A percentile compares a stretch with the other conserved stretches of the same genome.
Conservation (phyloP, 768 basidiomycete species). For the Boletus sensibilis region DNA sequence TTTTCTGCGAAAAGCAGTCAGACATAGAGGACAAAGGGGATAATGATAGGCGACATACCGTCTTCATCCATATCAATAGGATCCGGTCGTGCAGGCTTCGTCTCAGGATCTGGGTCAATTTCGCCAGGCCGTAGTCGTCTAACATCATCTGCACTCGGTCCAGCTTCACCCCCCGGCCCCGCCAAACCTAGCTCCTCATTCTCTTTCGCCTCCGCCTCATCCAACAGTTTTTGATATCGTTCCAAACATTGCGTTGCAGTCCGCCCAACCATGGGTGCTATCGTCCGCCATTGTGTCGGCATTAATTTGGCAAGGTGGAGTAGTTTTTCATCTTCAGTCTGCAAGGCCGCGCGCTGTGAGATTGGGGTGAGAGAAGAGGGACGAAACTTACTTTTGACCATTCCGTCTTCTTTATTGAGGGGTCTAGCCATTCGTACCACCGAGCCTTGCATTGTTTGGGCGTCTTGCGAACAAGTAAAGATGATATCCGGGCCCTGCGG, state of each 20-base stretch:
- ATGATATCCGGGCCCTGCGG: conserved; percentile 92
- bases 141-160: conserved; percentile 91
- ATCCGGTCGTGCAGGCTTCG: conserved; percentile 96
- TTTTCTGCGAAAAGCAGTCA: conserved; percentile 60
- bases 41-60: conserved; percentile 47
- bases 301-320: conserved; percentile 97
- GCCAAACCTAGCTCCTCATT: conserved; percentile 90
- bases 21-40: neutral
- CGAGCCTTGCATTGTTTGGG: conserved; percentile 99
- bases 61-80: conserved; percentile 99
- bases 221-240: conserved; percentile 95
- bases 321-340: conserved; percentile 98
- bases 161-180: conserved; percentile 75
- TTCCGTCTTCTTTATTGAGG: conserved; percentile 99
- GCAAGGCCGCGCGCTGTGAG: neutral
- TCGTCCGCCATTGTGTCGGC: conserved; percentile 99
- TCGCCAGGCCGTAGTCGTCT: conserved; percentile 89
- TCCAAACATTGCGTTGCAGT: conserved; percentile 98
- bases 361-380: neutral
- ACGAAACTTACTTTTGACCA: conserved; percentile 82
- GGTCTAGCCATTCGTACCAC: conserved; percentile 99
- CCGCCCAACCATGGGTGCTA: conserved; percentile 96
- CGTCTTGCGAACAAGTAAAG: conserved; percentile 94
- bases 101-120: conserved; percentile 98
- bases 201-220: conserved; percentile 96